Evolutionary conservation across 2,329 filamentous ascomycete species (phyloP).

Genomic region (Penicillium thymicola): DNA sequence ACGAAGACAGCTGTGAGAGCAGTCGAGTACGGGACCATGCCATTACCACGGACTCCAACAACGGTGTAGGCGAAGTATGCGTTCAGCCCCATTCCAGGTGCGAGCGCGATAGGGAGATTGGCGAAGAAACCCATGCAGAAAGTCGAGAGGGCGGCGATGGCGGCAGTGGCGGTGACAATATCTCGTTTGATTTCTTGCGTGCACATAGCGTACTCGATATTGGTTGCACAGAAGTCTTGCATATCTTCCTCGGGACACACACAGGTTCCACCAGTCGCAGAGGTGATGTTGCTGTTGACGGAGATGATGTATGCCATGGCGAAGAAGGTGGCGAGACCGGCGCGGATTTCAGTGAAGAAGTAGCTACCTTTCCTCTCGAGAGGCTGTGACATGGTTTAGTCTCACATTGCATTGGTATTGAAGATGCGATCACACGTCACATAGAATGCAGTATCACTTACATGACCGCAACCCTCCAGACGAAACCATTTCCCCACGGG

Average conservation of each 20-base stretch:
- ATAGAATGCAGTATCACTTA: slow-evolving; percentile 43
- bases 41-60: slow-evolving; percentile 72
- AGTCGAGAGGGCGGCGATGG: slow-evolving; percentile 73
- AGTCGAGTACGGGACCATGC: slow-evolving; percentile 68
- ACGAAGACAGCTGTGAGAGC: slow-evolving; percentile 85
- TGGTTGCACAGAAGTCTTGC: slow-evolving; percentile 47
- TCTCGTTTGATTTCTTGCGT: slow-evolving; percentile 66
- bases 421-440: neutral
- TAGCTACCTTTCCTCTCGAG: slow-evolving; percentile 69
- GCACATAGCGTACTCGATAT: slow-evolving; percentile 45
- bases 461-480: slow-evolving; percentile 78
- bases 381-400: slow-evolving; percentile 46
- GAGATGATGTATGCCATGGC: slow-evolving; percentile 79
- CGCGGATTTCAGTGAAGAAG: slow-evolving; percentile 81
- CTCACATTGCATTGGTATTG: slow-evolving; percentile 5
- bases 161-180: slow-evolving; percentile 78
- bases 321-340: slow-evolving; percentile 74
- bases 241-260: slow-evolving; percentile 58
- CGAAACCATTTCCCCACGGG: slow-evolving; percentile 70
- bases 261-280: slow-evolving; percentile 71
- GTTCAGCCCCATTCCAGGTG: slow-evolving; percentile 77
- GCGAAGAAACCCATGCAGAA: slow-evolving; percentile 81
- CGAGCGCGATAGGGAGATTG: slow-evolving; percentile 72
- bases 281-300: slow-evolving; percentile 66
- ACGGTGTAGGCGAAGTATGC: slow-evolving; percentile 83